Percentiles rank a stretch among this genome's conserved stretches.
Conservation (phyloP, 2,329 filamentous ascomycete species). For the Xylaria hypoxylon region DNA sequence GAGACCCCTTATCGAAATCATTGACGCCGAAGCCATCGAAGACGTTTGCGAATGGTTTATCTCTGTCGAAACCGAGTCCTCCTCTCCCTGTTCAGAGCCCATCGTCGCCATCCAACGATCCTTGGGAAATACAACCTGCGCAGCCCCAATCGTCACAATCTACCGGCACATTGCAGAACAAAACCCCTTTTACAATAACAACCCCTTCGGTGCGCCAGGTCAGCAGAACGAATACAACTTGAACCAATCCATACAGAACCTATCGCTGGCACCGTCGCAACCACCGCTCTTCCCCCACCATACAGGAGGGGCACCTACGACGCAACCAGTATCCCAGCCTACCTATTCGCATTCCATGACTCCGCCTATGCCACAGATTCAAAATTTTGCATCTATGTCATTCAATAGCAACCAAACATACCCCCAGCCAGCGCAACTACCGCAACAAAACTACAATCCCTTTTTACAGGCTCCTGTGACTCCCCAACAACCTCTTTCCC, state of each 20-base stretch:
- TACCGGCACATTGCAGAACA: constrained; percentile 70
- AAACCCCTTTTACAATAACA: constrained; percentile 71
- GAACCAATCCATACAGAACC: constrained; percentile 78
- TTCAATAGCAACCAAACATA: constrained; percentile 60
- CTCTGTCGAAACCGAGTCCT: constrained; percentile 48
- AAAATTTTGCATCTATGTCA: constrained; percentile 54
- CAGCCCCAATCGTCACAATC: constrained; percentile 74
- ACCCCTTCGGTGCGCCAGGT: constrained; percentile 73
- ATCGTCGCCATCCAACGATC: constrained; percentile 69
- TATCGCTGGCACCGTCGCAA: constrained; percentile 70
- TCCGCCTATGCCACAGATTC: constrained; percentile 58
- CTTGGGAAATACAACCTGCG: constrained; percentile 70
- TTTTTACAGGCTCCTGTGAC: constrained; percentile 56
- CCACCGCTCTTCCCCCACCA: constrained; percentile 80
- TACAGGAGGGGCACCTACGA: constrained; percentile 70
- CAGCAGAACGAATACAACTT: constrained; percentile 60
- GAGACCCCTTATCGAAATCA: constrained; percentile 64
- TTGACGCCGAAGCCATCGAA: constrained; percentile 63
- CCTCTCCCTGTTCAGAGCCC: constrained; percentile 48
- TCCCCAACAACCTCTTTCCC: constrained; percentile 48
- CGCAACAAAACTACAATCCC: constrained; percentile 62
- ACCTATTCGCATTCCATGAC: constrained; percentile 59
- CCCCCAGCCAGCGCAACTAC: constrained; percentile 54
- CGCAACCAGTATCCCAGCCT: constrained; percentile 56
- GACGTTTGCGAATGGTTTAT: constrained; percentile 47